Conservation (phyloP, 805 yeast species). For the Candida berthetii region DNA sequence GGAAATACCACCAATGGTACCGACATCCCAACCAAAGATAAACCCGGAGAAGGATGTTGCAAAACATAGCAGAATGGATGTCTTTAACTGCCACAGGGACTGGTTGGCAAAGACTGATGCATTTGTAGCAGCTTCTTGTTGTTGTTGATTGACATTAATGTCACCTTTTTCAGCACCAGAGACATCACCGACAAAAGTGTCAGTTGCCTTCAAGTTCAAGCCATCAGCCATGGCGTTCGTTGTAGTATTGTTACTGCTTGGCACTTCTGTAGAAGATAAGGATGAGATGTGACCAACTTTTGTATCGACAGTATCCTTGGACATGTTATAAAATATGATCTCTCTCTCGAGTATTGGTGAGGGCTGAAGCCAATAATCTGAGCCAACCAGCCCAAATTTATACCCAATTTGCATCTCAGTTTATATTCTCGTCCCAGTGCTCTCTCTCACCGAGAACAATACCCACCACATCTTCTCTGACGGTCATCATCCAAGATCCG, state of each 20-base stretch:
- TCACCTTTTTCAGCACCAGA: neutral
- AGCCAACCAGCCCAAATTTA: neutral
- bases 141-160: too few relatives aligned
- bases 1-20: slow-evolving; percentile 69
- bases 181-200: neutral
- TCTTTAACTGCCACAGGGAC: neutral
- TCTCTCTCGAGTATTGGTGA: too few relatives aligned
- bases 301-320: neutral
- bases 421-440: too few relatives aligned
- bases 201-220: neutral
- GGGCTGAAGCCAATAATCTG: too few relatives aligned
- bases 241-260: too few relatives aligned
- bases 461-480: too few relatives aligned
- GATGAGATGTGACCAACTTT: neutral
- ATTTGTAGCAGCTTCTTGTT: too few relatives aligned
- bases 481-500: too few relatives aligned
- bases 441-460: too few relatives aligned
- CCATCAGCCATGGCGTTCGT: neutral
- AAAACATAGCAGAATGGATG: slow-evolving; percentile 12
- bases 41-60: slow-evolving; percentile 64
- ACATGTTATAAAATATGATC: neutral
- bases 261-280: neutral
- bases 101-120: neutral
- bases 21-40: slow-evolving; percentile 74
- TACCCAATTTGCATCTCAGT: neutral